These are phyloP conservation scores for Ustilago esculenta DNA, from an alignment of 1,284 basidiomycete species.

Conservation along the genomic window DNA sequence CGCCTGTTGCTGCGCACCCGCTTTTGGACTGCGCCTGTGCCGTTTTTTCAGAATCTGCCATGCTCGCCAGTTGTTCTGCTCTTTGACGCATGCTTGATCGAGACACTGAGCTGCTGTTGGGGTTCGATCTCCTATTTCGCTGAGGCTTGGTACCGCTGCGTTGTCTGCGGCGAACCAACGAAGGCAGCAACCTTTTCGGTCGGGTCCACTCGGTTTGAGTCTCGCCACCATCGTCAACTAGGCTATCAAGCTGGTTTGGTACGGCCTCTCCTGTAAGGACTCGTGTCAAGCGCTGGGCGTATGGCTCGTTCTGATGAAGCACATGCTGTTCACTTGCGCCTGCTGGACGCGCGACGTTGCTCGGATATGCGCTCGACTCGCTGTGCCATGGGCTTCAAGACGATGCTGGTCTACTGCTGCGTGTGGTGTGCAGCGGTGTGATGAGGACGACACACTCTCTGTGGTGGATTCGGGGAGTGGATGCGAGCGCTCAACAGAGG, in stretches of 20 bases:
- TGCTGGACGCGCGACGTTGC: slow-evolving; percentile 9
- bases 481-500: slow-evolving; percentile 15
- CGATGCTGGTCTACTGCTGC: background rate
- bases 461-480: background rate
- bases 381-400: background rate
- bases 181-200: slow-evolving; percentile 4
- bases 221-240: background rate
- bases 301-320: slow-evolving; percentile 23
- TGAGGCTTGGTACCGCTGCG: background rate
- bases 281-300: slow-evolving; percentile 28
- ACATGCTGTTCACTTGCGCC: background rate
- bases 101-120: background rate
- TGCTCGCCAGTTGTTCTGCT: slow-evolving; percentile 31
- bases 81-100: slow-evolving; percentile 18
- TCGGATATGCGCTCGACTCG: slow-evolving; percentile 14
- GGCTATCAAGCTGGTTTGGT: background rate
- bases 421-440: background rate
- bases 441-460: background rate
- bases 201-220: slow-evolving; percentile 3
- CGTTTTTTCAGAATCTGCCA: slow-evolving; percentile 39
- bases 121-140: background rate
- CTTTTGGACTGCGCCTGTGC: slow-evolving; percentile 5
- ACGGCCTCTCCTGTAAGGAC: slow-evolving; percentile 32
- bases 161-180: slow-evolving; percentile 8
- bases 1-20: background rate